Evolutionary conservation across 2,329 filamentous ascomycete species (phyloP).

Genomic region (Hymenoscyphus scutula): DNA sequence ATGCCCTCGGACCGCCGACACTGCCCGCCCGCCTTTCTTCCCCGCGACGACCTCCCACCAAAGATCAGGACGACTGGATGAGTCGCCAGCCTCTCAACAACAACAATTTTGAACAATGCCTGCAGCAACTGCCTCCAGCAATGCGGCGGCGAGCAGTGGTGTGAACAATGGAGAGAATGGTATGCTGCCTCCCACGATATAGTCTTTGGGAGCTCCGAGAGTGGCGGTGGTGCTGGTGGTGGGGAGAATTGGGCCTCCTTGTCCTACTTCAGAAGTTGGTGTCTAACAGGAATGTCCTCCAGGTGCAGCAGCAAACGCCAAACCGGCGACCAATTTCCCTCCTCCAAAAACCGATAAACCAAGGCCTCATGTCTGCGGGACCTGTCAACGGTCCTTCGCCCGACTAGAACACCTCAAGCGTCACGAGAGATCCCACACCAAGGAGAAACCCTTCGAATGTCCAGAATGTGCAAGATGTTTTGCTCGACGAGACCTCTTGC

Average conservation of each 20-base stretch:
- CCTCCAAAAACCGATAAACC: conserved; percentile 97
- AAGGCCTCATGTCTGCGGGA: conserved; percentile 87
- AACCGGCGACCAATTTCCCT: conserved; percentile 48
- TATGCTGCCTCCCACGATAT: conserved; percentile 23
- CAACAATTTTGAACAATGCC: conserved; percentile 32
- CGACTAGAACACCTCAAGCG: conserved; percentile 94
- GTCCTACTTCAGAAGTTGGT: conserved; percentile 7
- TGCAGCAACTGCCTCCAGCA: conserved; percentile 32
- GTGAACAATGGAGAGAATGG: conserved; percentile 33
- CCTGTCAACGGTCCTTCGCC: conserved; percentile 89
- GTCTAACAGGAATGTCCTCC: conserved; percentile 11
- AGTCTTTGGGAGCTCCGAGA: neutral
- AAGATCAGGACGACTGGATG: conserved; percentile 29
- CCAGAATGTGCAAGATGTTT: conserved; percentile 94
- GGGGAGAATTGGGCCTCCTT: conserved; percentile 16
- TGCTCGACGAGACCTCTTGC: conserved; percentile 83
- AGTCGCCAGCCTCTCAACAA: conserved; percentile 28
- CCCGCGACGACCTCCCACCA: conserved; percentile 18
- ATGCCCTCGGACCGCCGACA: conserved; percentile 11
- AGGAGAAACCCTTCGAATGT: conserved; percentile 96
- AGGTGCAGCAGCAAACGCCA: conserved; percentile 25
- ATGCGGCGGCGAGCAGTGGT: conserved; percentile 27
- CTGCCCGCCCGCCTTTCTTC: conserved; percentile 20
- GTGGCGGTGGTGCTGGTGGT: conserved; percentile 1
- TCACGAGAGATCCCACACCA: conserved; percentile 96